These are phyloP conservation scores for Pharnaceum exiguum DNA, from an alignment of 148 eudicot genomes.

Conservation along the genomic window DNA sequence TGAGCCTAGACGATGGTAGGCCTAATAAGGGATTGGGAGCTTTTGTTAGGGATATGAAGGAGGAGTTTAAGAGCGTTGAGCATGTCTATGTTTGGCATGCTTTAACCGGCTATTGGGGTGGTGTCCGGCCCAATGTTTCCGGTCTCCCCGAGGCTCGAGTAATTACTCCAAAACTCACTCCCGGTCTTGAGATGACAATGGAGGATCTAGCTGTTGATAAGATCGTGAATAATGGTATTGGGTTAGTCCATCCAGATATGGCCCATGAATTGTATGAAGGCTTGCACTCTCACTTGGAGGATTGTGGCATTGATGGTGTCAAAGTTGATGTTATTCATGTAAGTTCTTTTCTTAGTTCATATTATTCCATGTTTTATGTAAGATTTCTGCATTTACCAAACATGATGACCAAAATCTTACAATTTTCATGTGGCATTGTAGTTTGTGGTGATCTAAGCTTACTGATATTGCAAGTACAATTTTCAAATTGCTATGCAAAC, in stretches of 20 bases:
- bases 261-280: constrained; percentile 76
- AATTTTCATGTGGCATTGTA: no score
- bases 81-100: constrained; percentile 97
- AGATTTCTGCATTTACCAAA: no score
- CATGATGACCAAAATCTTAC: no score
- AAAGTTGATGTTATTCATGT: constrained; percentile 95
- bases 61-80: constrained; percentile 58
- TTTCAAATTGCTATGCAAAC: neutral
- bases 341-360: constrained; percentile 18
- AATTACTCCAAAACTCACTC: constrained; percentile 54
- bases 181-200: constrained; percentile 72
- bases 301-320: constrained; percentile 87
- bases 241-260: constrained; percentile 67
- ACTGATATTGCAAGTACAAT: neutral
- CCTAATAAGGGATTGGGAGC: constrained; percentile 70
- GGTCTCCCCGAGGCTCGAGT: constrained; percentile 57
- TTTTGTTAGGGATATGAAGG: constrained; percentile 74
- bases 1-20: constrained; percentile 10
- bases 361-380: neutral
- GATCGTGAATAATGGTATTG: constrained; percentile 84
- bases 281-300: constrained; percentile 66
- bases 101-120: constrained; percentile 94
- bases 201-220: constrained; percentile 90
- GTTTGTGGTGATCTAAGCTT: no score
- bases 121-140: constrained; percentile 55